Percentiles rank a stretch among this genome's conserved stretches.
These are phyloP conservation scores for Phaeomoniella chlamydospora DNA, from an alignment of 2,329 filamentous ascomycete genomes.

Conservation along the genomic window DNA sequence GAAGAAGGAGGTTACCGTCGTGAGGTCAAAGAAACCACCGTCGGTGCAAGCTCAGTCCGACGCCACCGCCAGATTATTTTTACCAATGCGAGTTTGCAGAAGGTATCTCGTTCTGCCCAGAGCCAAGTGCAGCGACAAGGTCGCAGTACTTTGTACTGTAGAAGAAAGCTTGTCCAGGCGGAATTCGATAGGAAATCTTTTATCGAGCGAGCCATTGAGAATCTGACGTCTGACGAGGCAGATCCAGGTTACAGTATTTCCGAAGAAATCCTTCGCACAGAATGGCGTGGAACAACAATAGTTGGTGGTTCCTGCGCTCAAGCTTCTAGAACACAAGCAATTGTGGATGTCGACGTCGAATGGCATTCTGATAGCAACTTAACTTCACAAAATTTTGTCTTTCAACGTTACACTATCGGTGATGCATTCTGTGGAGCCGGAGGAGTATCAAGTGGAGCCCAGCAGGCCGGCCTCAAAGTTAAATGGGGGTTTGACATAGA, in stretches of 20 bases:
- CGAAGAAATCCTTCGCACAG: conserved; percentile 11
- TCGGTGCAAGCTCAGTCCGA: conserved; percentile 24
- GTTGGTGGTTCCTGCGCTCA: conserved; percentile 14
- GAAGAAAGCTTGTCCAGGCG: conserved; percentile 16
- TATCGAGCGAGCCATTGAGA: conserved; percentile 6
- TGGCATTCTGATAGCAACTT: conserved; percentile 23
- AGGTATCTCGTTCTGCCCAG: neutral
- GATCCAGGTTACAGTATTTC: conserved; percentile 10
- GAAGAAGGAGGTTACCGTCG: neutral
- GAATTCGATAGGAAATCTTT: conserved; percentile 11
- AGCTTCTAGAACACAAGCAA: too few relatives aligned
- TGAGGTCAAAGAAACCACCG: conserved; percentile 17
- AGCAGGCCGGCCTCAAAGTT: conserved; percentile 42
- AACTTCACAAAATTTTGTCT: neutral
- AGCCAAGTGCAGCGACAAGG: neutral
- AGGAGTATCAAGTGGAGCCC: conserved; percentile 52
- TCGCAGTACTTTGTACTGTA: conserved; percentile 16
- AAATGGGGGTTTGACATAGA: conserved; percentile 52
- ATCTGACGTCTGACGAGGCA: conserved; percentile 14
- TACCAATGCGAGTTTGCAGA: conserved; percentile 35
- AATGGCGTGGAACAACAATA: conserved; percentile 18
- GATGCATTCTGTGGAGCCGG: conserved; percentile 64
- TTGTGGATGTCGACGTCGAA: too few relatives aligned
- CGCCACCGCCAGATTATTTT: conserved; percentile 28
- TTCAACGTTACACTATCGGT: conserved; percentile 45